Evolutionary conservation across 345 rosid species (phyloP), one percentile per base, ranked within the genome.

Genomic region (Linum tenue): DNA sequence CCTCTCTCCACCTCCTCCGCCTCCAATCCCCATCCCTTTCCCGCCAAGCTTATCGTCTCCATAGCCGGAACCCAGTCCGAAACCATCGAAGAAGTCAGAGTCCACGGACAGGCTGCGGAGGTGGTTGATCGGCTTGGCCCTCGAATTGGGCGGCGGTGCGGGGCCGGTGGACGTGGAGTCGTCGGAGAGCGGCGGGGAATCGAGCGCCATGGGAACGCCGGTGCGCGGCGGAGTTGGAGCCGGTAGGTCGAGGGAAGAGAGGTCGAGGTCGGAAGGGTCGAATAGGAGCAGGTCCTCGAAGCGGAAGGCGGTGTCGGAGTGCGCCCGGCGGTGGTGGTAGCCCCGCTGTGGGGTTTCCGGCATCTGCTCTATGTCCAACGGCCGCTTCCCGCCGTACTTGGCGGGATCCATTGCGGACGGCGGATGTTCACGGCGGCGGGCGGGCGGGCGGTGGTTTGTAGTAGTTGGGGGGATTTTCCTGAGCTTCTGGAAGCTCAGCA

Each of bases 81-180:
- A 40, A 67, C 85, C 90, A 48, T 89, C 94, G 64, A 90, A 83
- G 83, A 90, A 87, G 71, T 88, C 91, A 0, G 98, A 87, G 78
- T 92, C 98, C 9, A 92, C 87, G 1, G 98, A 92, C 55, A 89
- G 78, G 79, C 98, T 89, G 7, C 98, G 92, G 67, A 84, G 72
- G 69, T 92, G 98, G 64, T 75, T 72, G 73, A 79, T 67, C 68
- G 76, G 76, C 36, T 72, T 73, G 74, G 71, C 82, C 74, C 51
- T 74, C 15, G 69, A 68, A 39, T 64, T 56, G 14, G 53, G 53
- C 15, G 53, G 53, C 9, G 53, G 53, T 12, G 53, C 53, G 60
- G 70, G 74, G 69, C 78, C 80, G 79, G 73, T 78, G 70, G 87
- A 83, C 3, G 89, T 78, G 59, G 90, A 82, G 61, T 83, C 96